phyloP scores from a whole-genome alignment of 2,329 filamentous ascomycete species.

The Thielaviopsis musarum region DNA sequence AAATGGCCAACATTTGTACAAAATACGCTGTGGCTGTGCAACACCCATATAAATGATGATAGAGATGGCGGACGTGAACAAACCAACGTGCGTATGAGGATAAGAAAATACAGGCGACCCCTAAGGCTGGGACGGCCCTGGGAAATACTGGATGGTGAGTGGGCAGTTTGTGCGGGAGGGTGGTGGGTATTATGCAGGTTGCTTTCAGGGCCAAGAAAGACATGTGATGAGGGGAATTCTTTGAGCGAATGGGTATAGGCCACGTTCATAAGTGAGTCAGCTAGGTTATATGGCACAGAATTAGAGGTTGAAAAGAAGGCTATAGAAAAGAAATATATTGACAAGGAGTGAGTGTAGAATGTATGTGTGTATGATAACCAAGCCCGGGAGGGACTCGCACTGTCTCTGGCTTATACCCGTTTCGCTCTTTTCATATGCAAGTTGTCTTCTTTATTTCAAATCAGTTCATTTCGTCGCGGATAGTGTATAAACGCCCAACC shows the following conservation, averaged over 20 bases:
- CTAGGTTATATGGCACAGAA: not conserved
- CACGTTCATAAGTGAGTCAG: no score
- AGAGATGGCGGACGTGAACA: not conserved
- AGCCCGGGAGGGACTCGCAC: no score
- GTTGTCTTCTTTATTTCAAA: no score
- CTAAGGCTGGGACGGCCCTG: not conserved
- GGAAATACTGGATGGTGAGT: not conserved
- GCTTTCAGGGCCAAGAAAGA: not conserved
- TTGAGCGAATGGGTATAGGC: not conserved
- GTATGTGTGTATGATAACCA: no score
- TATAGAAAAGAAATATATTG: not conserved
- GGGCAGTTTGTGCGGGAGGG: not conserved
- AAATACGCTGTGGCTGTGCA: not conserved
- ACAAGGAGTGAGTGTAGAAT: no score
- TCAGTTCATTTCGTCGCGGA: no score
- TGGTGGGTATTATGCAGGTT: not conserved
- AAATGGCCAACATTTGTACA: not conserved
- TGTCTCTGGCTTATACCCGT: no score
- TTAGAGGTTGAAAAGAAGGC: not conserved
- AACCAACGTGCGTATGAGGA: no score
- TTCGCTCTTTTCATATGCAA: no score
- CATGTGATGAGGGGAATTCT: not conserved
- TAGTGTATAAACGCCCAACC: no score
- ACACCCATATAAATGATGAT: not conserved
- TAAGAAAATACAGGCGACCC: no score